Conservation (phyloP, 1,284 basidiomycete species). For the Malassezia obtusa region DNA sequence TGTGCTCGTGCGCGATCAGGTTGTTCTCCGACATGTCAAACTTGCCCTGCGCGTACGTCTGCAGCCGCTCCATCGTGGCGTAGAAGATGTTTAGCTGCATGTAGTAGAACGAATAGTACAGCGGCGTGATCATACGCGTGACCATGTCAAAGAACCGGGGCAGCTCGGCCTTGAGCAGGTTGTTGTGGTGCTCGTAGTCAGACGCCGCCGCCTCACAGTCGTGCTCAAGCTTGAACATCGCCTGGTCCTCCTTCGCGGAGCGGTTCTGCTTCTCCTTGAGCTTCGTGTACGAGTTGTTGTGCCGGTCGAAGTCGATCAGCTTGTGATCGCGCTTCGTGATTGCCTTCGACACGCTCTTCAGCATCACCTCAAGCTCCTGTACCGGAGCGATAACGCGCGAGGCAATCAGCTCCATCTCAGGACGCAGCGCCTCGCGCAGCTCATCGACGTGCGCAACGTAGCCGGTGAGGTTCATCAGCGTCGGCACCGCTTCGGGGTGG, state of each 20-base stretch:
- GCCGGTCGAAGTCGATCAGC: slow-evolving; percentile 87
- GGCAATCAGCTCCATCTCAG: slow-evolving; percentile 91
- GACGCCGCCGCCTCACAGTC: slow-evolving; percentile 88
- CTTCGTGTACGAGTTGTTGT: slow-evolving; percentile 90
- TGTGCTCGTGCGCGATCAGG: slow-evolving; percentile 55
- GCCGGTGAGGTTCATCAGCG: slow-evolving; percentile 65
- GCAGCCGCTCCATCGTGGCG: slow-evolving; percentile 81
- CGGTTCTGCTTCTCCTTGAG: slow-evolving; percentile 78
- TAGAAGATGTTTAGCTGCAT: slow-evolving; percentile 98
- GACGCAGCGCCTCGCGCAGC: slow-evolving; percentile 64
- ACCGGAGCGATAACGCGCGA: slow-evolving; percentile 71
- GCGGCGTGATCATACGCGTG: slow-evolving; percentile 81
- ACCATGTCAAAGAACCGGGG: slow-evolving; percentile 80
- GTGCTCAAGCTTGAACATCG: slow-evolving; percentile 71
- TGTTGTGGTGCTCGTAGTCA: slow-evolving; percentile 96
- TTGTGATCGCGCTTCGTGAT: slow-evolving; percentile 96
- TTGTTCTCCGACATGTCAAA: slow-evolving; percentile 66
- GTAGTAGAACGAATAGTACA: slow-evolving; percentile 97
- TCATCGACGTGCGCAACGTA: slow-evolving; percentile 73
- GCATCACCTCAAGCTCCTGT: slow-evolving; percentile 74
- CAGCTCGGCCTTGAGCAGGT: slow-evolving; percentile 76
- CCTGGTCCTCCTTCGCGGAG: slow-evolving; percentile 48
- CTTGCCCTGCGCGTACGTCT: slow-evolving; percentile 67
- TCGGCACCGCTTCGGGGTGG: slow-evolving; percentile 67
- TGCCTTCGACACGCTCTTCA: slow-evolving; percentile 84